Evolutionary conservation across 1,284 basidiomycete genomes (phyloP).

Genomic region (Ganoderma multipileum): DNA sequence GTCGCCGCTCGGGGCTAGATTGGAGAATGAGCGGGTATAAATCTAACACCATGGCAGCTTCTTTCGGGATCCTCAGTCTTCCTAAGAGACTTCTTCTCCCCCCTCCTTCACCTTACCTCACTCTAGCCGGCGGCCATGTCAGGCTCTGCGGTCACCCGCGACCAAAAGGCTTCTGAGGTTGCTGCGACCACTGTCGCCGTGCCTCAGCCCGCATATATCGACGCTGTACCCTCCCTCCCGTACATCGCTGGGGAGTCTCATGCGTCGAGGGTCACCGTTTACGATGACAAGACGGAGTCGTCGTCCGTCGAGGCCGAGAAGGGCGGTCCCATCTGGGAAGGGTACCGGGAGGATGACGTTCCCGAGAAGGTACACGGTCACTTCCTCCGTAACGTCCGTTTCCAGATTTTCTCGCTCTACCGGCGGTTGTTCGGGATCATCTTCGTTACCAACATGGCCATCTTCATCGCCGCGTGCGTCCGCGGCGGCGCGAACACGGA

Average conservation of each 20-base stretch:
- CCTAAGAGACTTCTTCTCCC: not conserved
- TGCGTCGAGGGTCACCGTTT: conserved; percentile 24
- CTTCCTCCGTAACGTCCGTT: conserved; percentile 55
- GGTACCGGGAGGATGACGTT: conserved; percentile 55
- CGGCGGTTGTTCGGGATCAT: conserved; percentile 63
- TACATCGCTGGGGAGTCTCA: conserved; percentile 18
- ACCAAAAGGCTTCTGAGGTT: not conserved
- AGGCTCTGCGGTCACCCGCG: not conserved
- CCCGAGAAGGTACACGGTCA: conserved; percentile 55
- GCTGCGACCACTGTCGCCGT: not conserved
- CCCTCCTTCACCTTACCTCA: not conserved
- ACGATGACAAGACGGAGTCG: conserved; percentile 27
- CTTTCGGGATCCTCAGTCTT: conserved; percentile 10
- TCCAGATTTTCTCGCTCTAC: conserved; percentile 60
- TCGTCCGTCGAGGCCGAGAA: conserved; percentile 32
- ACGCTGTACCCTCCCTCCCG: conserved; percentile 12
- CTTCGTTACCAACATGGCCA: conserved; percentile 57
- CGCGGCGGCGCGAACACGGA: conserved; percentile 45
- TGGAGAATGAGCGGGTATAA: conserved; percentile 20
- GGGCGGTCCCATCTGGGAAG: conserved; percentile 50
- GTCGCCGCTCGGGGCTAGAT: not conserved
- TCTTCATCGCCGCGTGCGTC: conserved; percentile 53
- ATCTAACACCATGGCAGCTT: conserved; percentile 3
- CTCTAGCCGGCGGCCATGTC: not conserved
- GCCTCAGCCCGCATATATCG: conserved; percentile 3